Evolutionary conservation across 2,329 filamentous ascomycete genomes (phyloP), one percentile per base, ranked within the genome.

Genomic region (Domatiomyces catenatus): DNA sequence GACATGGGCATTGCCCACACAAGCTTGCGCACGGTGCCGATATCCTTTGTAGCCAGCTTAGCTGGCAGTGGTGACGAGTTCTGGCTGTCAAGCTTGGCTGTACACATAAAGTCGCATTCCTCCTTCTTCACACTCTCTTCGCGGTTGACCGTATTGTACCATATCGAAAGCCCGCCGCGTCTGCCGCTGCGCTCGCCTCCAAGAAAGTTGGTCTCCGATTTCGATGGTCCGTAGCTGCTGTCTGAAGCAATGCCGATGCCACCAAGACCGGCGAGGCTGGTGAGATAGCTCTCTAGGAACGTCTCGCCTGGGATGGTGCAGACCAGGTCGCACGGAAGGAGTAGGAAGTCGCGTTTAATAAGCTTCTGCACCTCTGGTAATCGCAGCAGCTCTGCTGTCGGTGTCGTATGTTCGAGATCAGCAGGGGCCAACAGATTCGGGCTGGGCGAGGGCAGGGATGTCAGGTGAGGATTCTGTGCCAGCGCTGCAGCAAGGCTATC

Each of bases 281-380:
- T 79, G 83, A 95, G 89, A 88, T 92, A 98, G 53, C 89, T 80
- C 65, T 95, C 87, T 2, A 94, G 69, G 19, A 96, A 73, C 55
- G 82, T 79, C 59, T 88, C 84, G 10, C 88, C 89, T 2, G 84
- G 82, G 15, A 96, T 71, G 62, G 94, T 89, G 64, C 88, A 95
- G 42, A 98, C 81, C 5, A 98, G 73, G 64, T 98, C 92, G 66
- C 92, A 98, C 0, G 92, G 90, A 3, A 98, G 72, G 2, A 96
- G 79, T 22, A 95, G 71, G 62, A 98, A 96, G 67, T 98, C 87
- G 10, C 81, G 80, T 49, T 79, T 87, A 59, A 98, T 79, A 6
- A 80, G 75, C n/a, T 75, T 73, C 62, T 84, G 81, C 44, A 96
- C 80, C 64, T 94, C 85, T 0, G 86, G 83, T 7, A 94, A 74